These are phyloP conservation scores for Fusarium pininemorale DNA, from an alignment of 2,329 filamentous ascomycete genomes.

Conservation along the genomic window DNA sequence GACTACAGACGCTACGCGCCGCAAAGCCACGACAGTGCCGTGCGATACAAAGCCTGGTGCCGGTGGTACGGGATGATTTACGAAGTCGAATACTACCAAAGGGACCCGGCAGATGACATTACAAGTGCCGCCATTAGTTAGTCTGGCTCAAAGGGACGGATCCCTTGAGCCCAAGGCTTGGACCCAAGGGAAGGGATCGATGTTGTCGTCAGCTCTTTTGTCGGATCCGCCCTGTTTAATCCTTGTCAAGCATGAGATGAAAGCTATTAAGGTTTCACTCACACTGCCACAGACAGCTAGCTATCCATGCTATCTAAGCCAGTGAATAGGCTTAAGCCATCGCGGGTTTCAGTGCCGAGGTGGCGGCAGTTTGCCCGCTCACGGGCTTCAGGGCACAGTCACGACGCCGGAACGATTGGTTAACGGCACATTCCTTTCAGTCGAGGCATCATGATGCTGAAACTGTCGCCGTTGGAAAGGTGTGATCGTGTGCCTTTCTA, in stretches of 20 bases:
- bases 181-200: not conserved
- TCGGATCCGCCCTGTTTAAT: slow-evolving; percentile 17
- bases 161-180: not conserved
- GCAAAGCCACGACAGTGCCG: slow-evolving; percentile 19
- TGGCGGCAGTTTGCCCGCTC: not conserved
- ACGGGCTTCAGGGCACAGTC: not conserved
- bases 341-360: not conserved
- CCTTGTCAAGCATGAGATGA: slow-evolving; percentile 1
- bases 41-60: not conserved
- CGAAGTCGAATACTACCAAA: slow-evolving; percentile 1
- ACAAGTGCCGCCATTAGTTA: slow-evolving; percentile 19
- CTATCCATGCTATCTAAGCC: not conserved
- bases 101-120: slow-evolving; percentile 21
- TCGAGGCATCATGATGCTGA: slow-evolving; percentile 15
- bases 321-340: not conserved
- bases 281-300: slow-evolving; percentile 15
- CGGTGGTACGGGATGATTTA: not conserved
- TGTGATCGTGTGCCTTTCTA: not conserved
- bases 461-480: slow-evolving; percentile 4
- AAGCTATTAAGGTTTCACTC: slow-evolving; percentile 27
- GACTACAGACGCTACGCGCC: slow-evolving; percentile 5
- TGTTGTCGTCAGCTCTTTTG: slow-evolving; percentile 17
- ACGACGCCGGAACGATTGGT: slow-evolving; percentile 4
- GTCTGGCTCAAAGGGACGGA: not conserved
- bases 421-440: not conserved